A percentile compares a stretch with the other conserved stretches of the same genome.
Evolutionary conservation across 768 basidiomycete genomes (phyloP).

Genomic region (Pisolithus microcarpus): DNA sequence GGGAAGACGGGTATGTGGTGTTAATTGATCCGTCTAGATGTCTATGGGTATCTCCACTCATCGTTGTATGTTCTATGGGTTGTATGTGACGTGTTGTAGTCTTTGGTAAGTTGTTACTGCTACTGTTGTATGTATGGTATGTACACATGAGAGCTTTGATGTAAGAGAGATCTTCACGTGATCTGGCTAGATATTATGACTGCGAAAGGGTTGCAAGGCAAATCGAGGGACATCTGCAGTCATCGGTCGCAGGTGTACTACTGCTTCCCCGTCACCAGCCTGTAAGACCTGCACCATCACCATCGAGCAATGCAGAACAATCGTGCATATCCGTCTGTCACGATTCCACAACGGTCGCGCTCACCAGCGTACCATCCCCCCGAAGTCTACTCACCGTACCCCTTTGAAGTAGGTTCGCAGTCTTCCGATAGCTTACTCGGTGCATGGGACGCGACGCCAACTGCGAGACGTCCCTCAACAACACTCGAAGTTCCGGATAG

Average conservation of each 20-base stretch:
- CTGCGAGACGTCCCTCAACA: slow-evolving; percentile 16
- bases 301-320: slow-evolving; percentile 19
- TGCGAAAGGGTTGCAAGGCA: neutral
- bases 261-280: neutral
- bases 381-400: slow-evolving; percentile 24
- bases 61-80: neutral
- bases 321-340: slow-evolving; percentile 30
- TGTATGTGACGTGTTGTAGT: slow-evolving; percentile 1
- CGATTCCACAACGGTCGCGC: slow-evolving; percentile 32
- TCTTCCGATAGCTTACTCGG: slow-evolving; percentile 18
- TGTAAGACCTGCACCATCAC: neutral
- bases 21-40: neutral
- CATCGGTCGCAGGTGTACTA: neutral
- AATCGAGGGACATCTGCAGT: neutral
- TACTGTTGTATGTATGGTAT: neutral
- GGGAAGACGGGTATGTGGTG: neutral
- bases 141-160: neutral
- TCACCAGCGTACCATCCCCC: slow-evolving; percentile 27
- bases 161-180: neutral
- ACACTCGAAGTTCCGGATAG: slow-evolving; percentile 16
- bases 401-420: slow-evolving; percentile 21
- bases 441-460: slow-evolving; percentile 31
- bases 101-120: neutral
- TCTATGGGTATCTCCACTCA: neutral
- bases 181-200: neutral